A percentile compares a stretch with the other conserved stretches of the same genome.
These are phyloP conservation scores for Capsicum baccatum DNA, from an alignment of 257 asterid genomes.

Conservation along the genomic window DNA sequence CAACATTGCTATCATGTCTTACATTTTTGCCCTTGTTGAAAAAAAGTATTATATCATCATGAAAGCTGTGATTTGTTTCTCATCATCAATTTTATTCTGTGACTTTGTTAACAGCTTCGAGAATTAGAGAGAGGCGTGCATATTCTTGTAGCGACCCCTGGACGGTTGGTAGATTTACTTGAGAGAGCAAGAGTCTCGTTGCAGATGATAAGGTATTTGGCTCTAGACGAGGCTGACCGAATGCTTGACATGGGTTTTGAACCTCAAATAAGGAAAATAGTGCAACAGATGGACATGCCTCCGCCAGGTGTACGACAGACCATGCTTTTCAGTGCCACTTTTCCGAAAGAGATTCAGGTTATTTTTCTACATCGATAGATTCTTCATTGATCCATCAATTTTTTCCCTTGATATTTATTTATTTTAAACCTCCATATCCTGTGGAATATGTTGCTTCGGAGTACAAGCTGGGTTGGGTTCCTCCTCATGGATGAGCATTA, in stretches of 20 bases:
- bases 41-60: neutral
- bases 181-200: constrained; percentile 95
- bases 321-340: constrained; percentile 95
- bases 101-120: constrained; percentile 63
- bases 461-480: neutral
- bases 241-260: constrained; percentile 99
- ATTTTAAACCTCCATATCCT: neutral
- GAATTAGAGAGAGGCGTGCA: constrained; percentile 95
- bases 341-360: constrained; percentile 98
- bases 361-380: constrained; percentile 20
- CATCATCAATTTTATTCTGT: neutral
- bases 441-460: neutral
- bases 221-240: constrained; percentile 96
- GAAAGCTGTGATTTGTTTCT: constrained; percentile 23
- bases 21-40: neutral
- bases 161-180: constrained; percentile 89
- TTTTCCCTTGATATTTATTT: neutral
- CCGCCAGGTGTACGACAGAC: constrained; percentile 89
- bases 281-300: constrained; percentile 98
- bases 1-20: neutral
- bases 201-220: constrained; percentile 80
- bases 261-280: constrained; percentile 97
- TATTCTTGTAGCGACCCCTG: constrained; percentile 96
- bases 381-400: neutral
- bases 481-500: constrained; percentile 12